These are phyloP conservation scores for Calocybe indica DNA, from an alignment of 768 basidiomycete genomes.

Conservation along the genomic window DNA sequence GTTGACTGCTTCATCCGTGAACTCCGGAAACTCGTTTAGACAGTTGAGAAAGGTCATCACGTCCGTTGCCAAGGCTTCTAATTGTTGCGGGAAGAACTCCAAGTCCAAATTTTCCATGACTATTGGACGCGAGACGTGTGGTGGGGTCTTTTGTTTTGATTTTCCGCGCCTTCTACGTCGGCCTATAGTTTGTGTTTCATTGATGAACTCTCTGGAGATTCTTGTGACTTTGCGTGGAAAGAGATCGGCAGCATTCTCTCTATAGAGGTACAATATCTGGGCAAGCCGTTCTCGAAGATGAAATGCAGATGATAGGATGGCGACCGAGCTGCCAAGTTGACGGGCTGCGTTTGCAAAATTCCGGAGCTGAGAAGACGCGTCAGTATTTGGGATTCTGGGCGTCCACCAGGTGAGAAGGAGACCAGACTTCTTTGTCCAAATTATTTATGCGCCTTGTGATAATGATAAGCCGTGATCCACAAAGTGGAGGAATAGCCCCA, in stretches of 20 bases:
- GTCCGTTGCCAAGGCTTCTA: constrained; percentile 57
- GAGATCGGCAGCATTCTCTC: constrained; percentile 71
- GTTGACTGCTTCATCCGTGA: constrained; percentile 67
- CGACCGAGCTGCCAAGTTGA: constrained; percentile 72
- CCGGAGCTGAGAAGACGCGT: constrained; percentile 41
- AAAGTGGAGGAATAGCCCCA: constrained; percentile 17
- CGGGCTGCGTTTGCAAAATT: constrained; percentile 75
- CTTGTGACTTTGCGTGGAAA: constrained; percentile 60
- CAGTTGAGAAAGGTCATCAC: constrained; percentile 64
- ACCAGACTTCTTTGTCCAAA: constrained; percentile 56
- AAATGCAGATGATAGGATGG: constrained; percentile 69
- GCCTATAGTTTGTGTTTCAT: constrained; percentile 20
- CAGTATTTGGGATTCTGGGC: constrained; percentile 2
- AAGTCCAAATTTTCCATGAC: constrained; percentile 54
- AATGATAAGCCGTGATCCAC: too few species aligned
- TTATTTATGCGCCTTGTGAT: constrained; percentile 46
- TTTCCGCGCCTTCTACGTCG: constrained; percentile 26
- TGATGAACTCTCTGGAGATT: constrained; percentile 29
- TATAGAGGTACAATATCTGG: constrained; percentile 65
- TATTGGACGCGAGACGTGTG: constrained; percentile 46
- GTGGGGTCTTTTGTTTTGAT: constrained; percentile 31
- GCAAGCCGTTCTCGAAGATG: constrained; percentile 65
- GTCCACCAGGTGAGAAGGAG: neutral
- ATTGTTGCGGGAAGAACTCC: constrained; percentile 61
- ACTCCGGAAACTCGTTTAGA: constrained; percentile 76